Conservation (phyloP, 768 basidiomycete genomes). For the Cytidiella melzeri region DNA sequence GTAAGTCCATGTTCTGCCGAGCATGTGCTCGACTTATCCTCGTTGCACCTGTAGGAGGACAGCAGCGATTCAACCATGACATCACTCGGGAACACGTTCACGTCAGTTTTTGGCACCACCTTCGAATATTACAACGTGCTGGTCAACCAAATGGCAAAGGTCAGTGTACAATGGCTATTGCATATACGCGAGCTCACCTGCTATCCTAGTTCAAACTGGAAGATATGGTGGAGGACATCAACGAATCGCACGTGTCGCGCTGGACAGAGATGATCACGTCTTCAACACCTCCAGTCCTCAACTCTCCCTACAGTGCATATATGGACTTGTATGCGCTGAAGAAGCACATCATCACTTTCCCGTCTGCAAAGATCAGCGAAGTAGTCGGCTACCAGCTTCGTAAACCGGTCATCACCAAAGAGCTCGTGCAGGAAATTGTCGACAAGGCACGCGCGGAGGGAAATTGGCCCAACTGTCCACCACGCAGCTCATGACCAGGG, state of each 20-base stretch:
- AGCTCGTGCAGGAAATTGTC: conserved; percentile 60
- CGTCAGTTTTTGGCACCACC: conserved; percentile 69
- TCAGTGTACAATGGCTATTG: conserved; percentile 18
- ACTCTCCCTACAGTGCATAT: conserved; percentile 71
- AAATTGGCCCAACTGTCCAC: conserved; percentile 30
- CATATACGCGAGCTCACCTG: not conserved
- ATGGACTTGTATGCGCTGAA: conserved; percentile 69
- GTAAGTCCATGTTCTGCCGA: conserved; percentile 32
- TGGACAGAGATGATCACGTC: conserved; percentile 79
- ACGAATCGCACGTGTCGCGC: conserved; percentile 73
- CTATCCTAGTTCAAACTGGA: conserved; percentile 52
- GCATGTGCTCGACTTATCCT: conserved; percentile 9
- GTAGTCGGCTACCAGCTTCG: conserved; percentile 65
- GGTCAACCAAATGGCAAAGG: conserved; percentile 63
- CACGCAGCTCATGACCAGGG: not conserved
- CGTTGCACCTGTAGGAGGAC: conserved; percentile 46
- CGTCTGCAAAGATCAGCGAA: conserved; percentile 66
- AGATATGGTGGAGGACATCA: conserved; percentile 75
- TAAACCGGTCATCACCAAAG: conserved; percentile 55
- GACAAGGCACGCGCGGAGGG: conserved; percentile 79
- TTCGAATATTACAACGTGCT: conserved; percentile 77
- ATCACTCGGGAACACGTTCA: conserved; percentile 58
- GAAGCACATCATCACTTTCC: conserved; percentile 64
- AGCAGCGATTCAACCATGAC: conserved; percentile 66
- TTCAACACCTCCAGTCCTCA: conserved; percentile 64